phyloP scores from a whole-genome alignment of 2,329 filamentous ascomycete species.

The Ustilaginoidea virens region DNA sequence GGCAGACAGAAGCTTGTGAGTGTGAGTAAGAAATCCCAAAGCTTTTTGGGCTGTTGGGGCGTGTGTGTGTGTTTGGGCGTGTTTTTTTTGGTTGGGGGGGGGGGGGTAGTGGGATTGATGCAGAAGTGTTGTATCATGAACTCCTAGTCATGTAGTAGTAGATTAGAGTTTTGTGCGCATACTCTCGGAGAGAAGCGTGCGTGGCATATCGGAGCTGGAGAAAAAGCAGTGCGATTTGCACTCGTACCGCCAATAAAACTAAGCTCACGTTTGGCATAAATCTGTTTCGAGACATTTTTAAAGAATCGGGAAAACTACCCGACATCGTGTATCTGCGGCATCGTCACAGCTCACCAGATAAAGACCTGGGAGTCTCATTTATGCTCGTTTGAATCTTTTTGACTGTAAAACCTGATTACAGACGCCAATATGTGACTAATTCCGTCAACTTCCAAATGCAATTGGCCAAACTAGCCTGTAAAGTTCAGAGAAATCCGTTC shows the following conservation, averaged over 20 bases:
- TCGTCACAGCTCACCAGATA: conserved; percentile 18
- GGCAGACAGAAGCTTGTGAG: conserved; percentile 42
- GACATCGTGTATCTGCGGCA: no score
- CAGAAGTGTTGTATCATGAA: no score
- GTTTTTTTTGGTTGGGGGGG: not conserved
- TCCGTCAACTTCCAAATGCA: conserved; percentile 52
- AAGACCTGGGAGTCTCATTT: conserved; percentile 13
- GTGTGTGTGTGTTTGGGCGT: not conserved
- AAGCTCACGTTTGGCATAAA: no score
- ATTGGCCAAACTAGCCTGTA: conserved; percentile 41
- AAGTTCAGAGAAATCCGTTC: conserved; percentile 24
- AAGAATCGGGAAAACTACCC: no score
- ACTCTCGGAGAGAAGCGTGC: no score
- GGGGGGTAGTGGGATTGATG: no score
- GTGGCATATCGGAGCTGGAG: no score
- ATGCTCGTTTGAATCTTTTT: conserved; percentile 31
- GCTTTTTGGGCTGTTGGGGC: not conserved
- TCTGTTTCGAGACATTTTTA: no score
- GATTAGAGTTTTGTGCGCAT: no score
- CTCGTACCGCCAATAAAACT: no score
- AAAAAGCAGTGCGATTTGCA: no score
- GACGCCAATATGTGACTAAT: conserved; percentile 52
- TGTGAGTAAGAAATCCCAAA: not conserved
- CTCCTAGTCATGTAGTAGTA: no score
- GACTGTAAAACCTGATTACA: conserved; percentile 51